phyloP scores from a whole-genome alignment of 768 basidiomycete genomes.

The Mycena capillaripes region DNA sequence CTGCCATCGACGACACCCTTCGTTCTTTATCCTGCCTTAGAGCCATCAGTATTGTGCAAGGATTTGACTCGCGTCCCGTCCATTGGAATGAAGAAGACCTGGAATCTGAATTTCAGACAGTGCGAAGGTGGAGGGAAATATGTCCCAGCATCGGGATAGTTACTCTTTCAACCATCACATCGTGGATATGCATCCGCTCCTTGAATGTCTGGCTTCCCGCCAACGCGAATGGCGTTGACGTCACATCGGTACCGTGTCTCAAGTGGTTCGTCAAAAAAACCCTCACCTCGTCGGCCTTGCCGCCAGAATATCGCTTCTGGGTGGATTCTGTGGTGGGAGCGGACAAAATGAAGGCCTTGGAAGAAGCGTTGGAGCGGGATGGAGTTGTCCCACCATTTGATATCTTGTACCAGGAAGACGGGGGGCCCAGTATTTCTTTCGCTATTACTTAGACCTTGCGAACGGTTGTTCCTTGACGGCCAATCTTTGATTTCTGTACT shows the following conservation, averaged over 20 bases:
- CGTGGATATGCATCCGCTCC: background rate
- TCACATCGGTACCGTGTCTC: background rate
- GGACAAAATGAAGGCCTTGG: background rate
- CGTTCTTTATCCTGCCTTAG: background rate
- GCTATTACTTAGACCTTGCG: too few relatives aligned
- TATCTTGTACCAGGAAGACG: background rate
- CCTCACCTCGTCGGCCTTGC: background rate
- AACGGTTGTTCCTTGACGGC: too few relatives aligned
- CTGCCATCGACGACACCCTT: background rate
- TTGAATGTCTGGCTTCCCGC: conserved; percentile 1
- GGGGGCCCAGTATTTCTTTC: too few relatives aligned
- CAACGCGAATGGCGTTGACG: background rate
- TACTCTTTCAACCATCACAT: background rate
- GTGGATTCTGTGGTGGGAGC: background rate
- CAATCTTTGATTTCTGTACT: too few relatives aligned
- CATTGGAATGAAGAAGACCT: background rate
- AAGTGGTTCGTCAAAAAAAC: background rate
- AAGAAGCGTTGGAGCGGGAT: background rate
- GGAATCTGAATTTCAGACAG: background rate
- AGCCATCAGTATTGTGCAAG: background rate
- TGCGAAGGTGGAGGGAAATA: conserved; percentile 3
- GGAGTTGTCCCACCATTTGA: background rate
- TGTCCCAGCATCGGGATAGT: background rate
- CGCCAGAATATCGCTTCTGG: background rate
- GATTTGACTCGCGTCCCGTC: background rate